phyloP scores from a whole-genome alignment of 140 eudicot genomes.

The Oenanthe javanica region DNA sequence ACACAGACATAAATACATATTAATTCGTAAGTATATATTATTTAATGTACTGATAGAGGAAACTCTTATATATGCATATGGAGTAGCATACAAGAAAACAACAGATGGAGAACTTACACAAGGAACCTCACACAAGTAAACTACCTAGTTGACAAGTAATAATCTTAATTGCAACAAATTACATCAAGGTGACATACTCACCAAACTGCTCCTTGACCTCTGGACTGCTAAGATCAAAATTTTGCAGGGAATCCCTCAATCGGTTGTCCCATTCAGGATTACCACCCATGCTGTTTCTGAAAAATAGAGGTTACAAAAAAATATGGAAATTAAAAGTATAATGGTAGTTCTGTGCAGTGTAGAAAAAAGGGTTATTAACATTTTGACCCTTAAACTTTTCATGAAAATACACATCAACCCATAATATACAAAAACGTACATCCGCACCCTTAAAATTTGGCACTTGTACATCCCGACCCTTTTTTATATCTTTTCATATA shows the following conservation, averaged over 20 bases:
- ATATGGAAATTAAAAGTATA: background rate
- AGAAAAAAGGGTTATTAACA: too few species aligned
- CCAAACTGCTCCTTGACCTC: slow-evolving; percentile 96
- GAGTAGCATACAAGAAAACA: too few species aligned
- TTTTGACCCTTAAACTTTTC: too few species aligned
- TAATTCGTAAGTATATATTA: background rate
- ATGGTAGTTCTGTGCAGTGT: background rate
- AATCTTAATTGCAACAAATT: background rate
- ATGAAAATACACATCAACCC: too few species aligned
- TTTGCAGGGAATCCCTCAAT: slow-evolving; percentile 70
- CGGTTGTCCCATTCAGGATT: slow-evolving; percentile 82
- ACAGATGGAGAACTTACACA: too few species aligned
- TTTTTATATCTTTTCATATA: too few species aligned
- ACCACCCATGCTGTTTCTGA: slow-evolving; percentile 90
- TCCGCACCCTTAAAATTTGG: too few species aligned
- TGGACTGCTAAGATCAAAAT: slow-evolving; percentile 82
- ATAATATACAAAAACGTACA: too few species aligned
- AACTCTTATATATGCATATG: too few species aligned
- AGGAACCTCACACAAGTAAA: background rate
- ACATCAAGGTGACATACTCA: slow-evolving; percentile 23
- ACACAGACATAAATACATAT: too few species aligned
- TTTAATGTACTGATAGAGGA: too few species aligned
- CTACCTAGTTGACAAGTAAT: background rate
- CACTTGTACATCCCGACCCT: too few species aligned
- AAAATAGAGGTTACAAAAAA: background rate